Conservation (phyloP, 2,329 filamentous ascomycete species). For the Sporothrix humicola region DNA sequence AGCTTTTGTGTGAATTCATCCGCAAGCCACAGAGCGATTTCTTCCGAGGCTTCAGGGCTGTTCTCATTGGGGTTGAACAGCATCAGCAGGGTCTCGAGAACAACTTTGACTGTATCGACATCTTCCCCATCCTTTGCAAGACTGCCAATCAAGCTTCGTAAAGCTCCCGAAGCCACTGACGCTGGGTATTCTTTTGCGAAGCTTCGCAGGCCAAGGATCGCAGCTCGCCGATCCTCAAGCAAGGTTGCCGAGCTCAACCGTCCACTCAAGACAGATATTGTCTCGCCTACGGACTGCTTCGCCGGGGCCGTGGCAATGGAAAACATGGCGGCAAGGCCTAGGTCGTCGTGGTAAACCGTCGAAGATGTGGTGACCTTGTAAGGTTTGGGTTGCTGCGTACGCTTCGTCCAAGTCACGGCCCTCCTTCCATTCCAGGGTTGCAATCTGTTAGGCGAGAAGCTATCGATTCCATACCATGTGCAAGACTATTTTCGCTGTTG, state of each 20-base stretch:
- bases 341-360: background rate
- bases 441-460: background rate
- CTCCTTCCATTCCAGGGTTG: constrained; percentile 21
- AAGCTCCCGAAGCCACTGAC: constrained; percentile 90
- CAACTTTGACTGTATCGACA: constrained; percentile 93
- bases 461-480: constrained; percentile 7
- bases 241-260: constrained; percentile 88
- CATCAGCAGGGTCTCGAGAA: constrained; percentile 93
- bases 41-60: constrained; percentile 91
- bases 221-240: constrained; percentile 90
- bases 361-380: background rate
- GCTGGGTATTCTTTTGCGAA: constrained; percentile 97
- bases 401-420: constrained; percentile 22
- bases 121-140: constrained; percentile 89
- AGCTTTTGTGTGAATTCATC: constrained; percentile 98
- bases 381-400: constrained; percentile 1
- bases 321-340: constrained; percentile 57
- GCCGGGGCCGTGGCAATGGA: constrained; percentile 75
- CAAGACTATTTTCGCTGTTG: background rate
- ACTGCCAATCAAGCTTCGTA: constrained; percentile 84
- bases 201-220: constrained; percentile 89
- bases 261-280: constrained; percentile 86
- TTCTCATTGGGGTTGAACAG: constrained; percentile 75
- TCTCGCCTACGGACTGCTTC: constrained; percentile 94
- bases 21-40: constrained; percentile 93